Evolutionary conservation across 192 early-diverging fungal genomes (phyloP), one percentile per base, ranked within the genome.

Genomic region (Diversispora epigaea): DNA sequence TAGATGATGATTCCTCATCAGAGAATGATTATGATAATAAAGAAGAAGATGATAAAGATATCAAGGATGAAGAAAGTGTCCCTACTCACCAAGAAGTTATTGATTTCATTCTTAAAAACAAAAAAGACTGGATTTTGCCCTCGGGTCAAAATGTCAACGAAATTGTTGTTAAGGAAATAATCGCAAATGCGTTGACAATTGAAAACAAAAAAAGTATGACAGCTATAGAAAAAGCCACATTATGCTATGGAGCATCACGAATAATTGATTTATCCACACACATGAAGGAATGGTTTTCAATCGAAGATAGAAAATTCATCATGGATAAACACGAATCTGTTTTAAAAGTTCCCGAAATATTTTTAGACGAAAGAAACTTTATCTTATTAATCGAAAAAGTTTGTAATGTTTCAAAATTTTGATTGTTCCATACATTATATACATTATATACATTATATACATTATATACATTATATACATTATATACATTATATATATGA

Each of bases 291-390:
- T 76, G 47, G 74, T 76, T 76, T 56, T 56, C 63, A 15, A 11
- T 46, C 17, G 46, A 76, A 25, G 63, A 76, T 76, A 76, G n/a
- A 76, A 76, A 74, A 74, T 74, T 74, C 60, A 74, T 74, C 41
- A 21, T 25, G 32, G 52, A 76, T 52, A 21, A 76, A 54, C 56
- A 76, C 44, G 40, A 19, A 11, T n/a, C 12, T 67, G 10, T 67
- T 22, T 67, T 76, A 67, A 21, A 67, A 10, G 74, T 67, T 76
- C 21, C 74, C 21, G 17, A 56, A 22, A 25, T 76, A 63, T 9
- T 8, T 40, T 47, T 9, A n/a, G 22, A 76, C 21, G 63, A 67
- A 67, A 76, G 54, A 55, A 47, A 46, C 32, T 76, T 76, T 43
- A 43, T 50, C 15, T 43, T 1, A 44, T 17, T 14, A 74, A 60